Evolutionary conservation across 192 early-diverging fungal genomes (phyloP).

Genomic region (Polychytrium aggregatum): DNA sequence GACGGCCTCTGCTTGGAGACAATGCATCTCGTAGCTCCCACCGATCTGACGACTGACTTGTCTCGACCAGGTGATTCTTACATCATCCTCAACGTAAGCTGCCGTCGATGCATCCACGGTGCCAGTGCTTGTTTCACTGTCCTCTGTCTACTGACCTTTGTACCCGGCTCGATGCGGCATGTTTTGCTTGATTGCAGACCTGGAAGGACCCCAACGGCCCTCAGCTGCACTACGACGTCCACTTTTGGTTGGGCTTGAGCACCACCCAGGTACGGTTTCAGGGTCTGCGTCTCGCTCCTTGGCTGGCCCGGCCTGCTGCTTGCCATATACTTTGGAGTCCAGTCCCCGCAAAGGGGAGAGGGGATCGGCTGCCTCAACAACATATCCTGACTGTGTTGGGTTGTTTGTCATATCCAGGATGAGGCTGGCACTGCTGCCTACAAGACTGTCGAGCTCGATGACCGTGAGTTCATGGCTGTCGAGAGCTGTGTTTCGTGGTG

Average conservation of each 20-base stretch:
- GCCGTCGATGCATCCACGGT: too few species aligned
- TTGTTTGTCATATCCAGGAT: constrained; percentile 21
- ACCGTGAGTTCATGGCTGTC: constrained; percentile 46
- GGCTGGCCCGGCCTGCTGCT: too few species aligned
- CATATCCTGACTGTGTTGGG: neutral
- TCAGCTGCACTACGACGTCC: constrained; percentile 60
- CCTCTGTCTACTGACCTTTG: neutral
- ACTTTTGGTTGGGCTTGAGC: constrained; percentile 74
- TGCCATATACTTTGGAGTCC: too few species aligned
- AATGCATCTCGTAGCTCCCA: too few species aligned
- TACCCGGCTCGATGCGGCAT: neutral
- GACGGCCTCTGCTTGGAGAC: too few species aligned
- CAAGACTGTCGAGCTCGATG: constrained; percentile 68
- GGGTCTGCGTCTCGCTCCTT: too few species aligned
- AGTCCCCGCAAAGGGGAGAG: too few species aligned
- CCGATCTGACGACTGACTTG: neutral
- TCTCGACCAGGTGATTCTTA: constrained; percentile 53
- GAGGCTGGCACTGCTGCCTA: constrained; percentile 77
- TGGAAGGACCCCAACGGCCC: constrained; percentile 47
- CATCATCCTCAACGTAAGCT: constrained; percentile 57
- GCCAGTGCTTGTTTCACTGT: neutral
- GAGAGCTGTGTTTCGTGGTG: too few species aligned
- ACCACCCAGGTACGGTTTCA: constrained; percentile 60
- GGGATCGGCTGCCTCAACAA: too few species aligned
- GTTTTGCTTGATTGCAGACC: constrained; percentile 22